phyloP scores from a whole-genome alignment of 148 eudicot genomes.

The Diospyros lotus region DNA sequence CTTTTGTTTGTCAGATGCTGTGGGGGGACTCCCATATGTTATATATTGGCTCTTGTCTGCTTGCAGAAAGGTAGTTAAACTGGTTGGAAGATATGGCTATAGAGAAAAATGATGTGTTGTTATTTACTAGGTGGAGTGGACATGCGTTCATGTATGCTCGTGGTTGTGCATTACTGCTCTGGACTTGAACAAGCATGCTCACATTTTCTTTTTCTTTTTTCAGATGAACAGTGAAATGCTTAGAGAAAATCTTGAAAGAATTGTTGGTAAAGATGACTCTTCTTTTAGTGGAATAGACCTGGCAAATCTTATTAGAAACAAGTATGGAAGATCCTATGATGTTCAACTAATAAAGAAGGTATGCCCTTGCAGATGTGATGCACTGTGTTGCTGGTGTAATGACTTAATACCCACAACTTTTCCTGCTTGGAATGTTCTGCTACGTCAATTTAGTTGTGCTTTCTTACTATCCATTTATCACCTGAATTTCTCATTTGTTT shows the following conservation, averaged over 20 bases:
- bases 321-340: slow-evolving; percentile 91
- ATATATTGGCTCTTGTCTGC: too few species aligned
- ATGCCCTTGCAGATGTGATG: neutral
- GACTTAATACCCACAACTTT: neutral
- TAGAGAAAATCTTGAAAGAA: slow-evolving; percentile 78
- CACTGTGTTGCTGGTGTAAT: neutral
- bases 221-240: slow-evolving; percentile 52
- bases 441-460: neutral
- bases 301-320: slow-evolving; percentile 84
- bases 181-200: neutral
- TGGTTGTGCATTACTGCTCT: neutral
- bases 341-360: slow-evolving; percentile 95
- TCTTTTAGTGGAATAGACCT: slow-evolving; percentile 78
- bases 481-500: neutral
- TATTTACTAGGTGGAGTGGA: neutral
- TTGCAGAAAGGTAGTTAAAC: too few species aligned
- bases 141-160: neutral
- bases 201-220: slow-evolving; percentile 10
- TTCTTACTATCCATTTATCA: neutral
- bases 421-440: too few species aligned
- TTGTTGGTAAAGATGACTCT: slow-evolving; percentile 78
- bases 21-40: too few species aligned
- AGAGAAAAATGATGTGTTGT: neutral
- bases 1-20: too few species aligned
- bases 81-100: neutral